Percentiles rank a stretch among this genome's conserved stretches.
phyloP scores from a whole-genome alignment of 208 protist genomes.

The Leishmania guyanensis region DNA sequence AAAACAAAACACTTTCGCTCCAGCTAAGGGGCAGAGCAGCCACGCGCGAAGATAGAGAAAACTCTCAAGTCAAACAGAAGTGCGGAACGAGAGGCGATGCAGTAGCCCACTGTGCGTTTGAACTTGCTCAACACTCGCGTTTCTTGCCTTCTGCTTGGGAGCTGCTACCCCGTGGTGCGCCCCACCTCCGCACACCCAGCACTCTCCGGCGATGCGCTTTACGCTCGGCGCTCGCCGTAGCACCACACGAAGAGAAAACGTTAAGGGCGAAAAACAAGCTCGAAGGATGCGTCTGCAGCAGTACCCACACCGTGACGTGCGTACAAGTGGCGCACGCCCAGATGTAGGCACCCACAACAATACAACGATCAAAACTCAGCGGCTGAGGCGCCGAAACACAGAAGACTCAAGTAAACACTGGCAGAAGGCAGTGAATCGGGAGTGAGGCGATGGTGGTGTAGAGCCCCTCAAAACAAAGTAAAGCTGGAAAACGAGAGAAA shows the following conservation, averaged over 20 bases:
- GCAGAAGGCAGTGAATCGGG: not conserved
- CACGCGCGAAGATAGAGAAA: not conserved
- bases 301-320: not conserved
- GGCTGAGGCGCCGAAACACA: not conserved
- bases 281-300: not conserved
- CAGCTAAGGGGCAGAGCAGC: not conserved
- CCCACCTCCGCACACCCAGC: not conserved
- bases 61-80: not conserved
- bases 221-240: not conserved
- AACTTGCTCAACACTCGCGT: not conserved
- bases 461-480: not conserved
- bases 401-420: not conserved
- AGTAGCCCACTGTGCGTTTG: not conserved
- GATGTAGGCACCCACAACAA: not conserved
- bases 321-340: not conserved
- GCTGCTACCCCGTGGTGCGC: not conserved
- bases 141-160: not conserved
- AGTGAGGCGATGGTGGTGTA: not conserved
- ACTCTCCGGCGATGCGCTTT: not conserved
- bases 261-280: not conserved
- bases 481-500: not conserved
- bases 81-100: not conserved
- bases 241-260: not conserved
- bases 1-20: not conserved
- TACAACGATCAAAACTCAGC: constrained; percentile 11